These are phyloP conservation scores for Dactylellina leptospora DNA, from an alignment of 2,329 filamentous ascomycete species.

Conservation along the genomic window DNA sequence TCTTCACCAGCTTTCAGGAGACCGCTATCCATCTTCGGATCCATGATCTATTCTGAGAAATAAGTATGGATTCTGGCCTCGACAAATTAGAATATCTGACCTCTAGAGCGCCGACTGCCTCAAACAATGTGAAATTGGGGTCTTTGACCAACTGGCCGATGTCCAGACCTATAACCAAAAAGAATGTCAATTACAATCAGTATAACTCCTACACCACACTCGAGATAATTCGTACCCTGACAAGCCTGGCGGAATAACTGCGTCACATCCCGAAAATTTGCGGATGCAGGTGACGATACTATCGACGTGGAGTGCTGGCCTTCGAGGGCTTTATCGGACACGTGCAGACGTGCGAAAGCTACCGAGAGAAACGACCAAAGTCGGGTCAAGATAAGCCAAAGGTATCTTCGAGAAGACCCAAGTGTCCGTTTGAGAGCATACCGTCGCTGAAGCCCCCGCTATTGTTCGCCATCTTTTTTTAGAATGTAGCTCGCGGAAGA, in stretches of 20 bases:
- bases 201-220: background rate
- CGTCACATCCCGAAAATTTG: conserved; percentile 49
- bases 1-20: conserved; percentile 79
- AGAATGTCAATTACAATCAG: conserved; percentile 3
- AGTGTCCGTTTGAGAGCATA: no score
- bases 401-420: no score
- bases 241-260: conserved; percentile 48
- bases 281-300: conserved; percentile 25
- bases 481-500: conserved; percentile 1
- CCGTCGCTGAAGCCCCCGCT: conserved; percentile 52
- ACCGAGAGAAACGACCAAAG: conserved; percentile 15
- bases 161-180: conserved; percentile 68
- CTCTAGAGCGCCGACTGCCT: conserved; percentile 88
- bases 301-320: conserved; percentile 14
- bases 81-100: conserved; percentile 59
- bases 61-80: background rate
- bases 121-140: conserved; percentile 91
- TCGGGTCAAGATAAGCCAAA: no score
- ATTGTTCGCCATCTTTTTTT: conserved; percentile 43
- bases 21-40: conserved; percentile 98
- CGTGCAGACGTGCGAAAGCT: conserved; percentile 50
- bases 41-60: conserved; percentile 79
- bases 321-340: conserved; percentile 42
- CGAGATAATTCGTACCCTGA: conserved; percentile 25
- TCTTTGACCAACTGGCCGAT: conserved; percentile 91